Evolutionary conservation across 441 rosid genomes (phyloP), one percentile per base, ranked within the genome.

Genomic region (Populus hybrid): DNA sequence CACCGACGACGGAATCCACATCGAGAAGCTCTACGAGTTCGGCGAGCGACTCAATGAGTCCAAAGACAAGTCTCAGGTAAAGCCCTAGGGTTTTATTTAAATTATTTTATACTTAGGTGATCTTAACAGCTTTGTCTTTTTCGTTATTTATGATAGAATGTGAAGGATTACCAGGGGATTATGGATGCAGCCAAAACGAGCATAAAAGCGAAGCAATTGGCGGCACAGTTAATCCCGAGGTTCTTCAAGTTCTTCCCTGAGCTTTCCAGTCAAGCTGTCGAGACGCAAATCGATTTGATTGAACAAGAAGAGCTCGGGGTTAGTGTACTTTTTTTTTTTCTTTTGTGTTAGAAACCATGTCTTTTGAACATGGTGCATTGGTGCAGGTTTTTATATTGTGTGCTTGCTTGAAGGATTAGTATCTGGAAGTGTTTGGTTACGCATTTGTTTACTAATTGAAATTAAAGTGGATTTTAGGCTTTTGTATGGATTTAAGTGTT

Each of bases 171-270:
- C 63, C 89, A 93, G 80, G 99, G 98, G 66, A 96, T 94, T 73
- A 88, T 96, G 1, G 90, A 90, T 72, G 90, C 92, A 12, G 81
- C 98, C 0, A 93, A 91, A 75, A 89, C 94, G 64, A 94, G 93
- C 73, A 75, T 87, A 68, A 94, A 94, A 89, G 89, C 98, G 1
- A 96, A 93, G 82, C 99, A 96, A 81, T 88, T 96, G 86, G 98
- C 97, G 0, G 98, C 98, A 23, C 99, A 94, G 94, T 90, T 96
- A n/a, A 96, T 96, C 77, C 99, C 99, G 16, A 89, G 99, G 76
- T 96, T 91, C 89, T 94, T 94, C 88, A 94, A 93, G 89, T 96
- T 89, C 88, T 96, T 96, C 84, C 99, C 99, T 42, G 84, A 83
- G 81, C 90, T 94, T 30, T 84, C 91, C 46, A 82, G 75, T 63